Evolutionary conservation across 371 early-diverging fungal species (phyloP).

Genomic region (Lichtheimia ramosa): DNA sequence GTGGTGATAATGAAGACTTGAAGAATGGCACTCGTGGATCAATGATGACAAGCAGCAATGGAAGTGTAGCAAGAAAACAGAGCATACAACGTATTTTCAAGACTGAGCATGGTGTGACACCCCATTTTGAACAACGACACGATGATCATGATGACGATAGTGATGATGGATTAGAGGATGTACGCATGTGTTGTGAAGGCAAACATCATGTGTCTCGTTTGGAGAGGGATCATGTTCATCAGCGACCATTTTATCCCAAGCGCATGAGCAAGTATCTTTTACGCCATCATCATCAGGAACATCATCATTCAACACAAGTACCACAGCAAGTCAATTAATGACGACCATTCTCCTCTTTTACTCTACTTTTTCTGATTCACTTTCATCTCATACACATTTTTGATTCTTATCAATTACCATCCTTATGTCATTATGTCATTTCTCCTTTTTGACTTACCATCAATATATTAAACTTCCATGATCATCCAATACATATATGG

Average conservation of each 20-base stretch:
- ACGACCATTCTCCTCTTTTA: too few relatives aligned
- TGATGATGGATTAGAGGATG: slow-evolving; percentile 53
- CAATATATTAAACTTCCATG: too few relatives aligned
- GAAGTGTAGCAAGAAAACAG: slow-evolving; percentile 7
- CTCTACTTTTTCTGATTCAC: too few relatives aligned
- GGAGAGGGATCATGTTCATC: slow-evolving; percentile 24
- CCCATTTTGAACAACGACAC: neutral
- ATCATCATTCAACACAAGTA: too few relatives aligned
- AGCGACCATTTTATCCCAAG: slow-evolving; percentile 22
- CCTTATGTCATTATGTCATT: too few relatives aligned
- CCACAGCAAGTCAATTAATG: too few relatives aligned
- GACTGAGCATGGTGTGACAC: neutral
- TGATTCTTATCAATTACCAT: too few relatives aligned
- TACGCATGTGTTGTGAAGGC: slow-evolving; percentile 56
- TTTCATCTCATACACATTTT: too few relatives aligned
- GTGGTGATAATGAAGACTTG: slow-evolving; percentile 10
- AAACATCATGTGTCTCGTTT: slow-evolving; percentile 50
- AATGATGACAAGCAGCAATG: neutral
- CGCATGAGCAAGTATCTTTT: slow-evolving; percentile 11
- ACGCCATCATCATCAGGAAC: too few relatives aligned
- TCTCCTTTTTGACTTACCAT: too few relatives aligned
- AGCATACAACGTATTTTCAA: neutral
- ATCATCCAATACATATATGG: too few relatives aligned
- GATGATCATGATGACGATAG: slow-evolving; percentile 20
- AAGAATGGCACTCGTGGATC: slow-evolving; percentile 3